Evolutionary conservation across 192 early-diverging fungal species (phyloP).

Genomic region (Diversispora eburnea): DNA sequence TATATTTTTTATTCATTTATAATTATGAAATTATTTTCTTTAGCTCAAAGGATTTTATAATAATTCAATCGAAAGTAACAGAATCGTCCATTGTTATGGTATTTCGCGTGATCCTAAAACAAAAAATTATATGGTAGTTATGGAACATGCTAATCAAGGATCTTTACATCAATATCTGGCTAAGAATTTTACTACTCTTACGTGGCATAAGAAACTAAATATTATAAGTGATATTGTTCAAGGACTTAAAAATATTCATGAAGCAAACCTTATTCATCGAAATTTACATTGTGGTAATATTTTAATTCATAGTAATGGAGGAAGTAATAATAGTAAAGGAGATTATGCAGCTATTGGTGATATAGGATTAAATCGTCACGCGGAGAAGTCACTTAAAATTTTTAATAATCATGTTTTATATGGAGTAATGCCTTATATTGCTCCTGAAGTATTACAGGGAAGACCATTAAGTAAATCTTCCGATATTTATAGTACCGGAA

Average conservation of each 20-base stretch:
- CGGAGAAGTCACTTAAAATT: neutral
- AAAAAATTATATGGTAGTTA: constrained; percentile 6
- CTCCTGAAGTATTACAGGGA: constrained; percentile 34
- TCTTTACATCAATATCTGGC: constrained; percentile 1
- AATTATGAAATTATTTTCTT: neutral
- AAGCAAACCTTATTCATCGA: neutral
- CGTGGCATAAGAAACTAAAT: constrained; percentile 6
- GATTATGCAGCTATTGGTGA: neutral
- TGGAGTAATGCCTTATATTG: constrained; percentile 35
- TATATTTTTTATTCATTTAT: no score
- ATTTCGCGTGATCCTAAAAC: constrained; percentile 12
- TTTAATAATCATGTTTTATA: constrained; percentile 14
- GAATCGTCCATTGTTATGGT: neutral
- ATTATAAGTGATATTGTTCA: neutral
- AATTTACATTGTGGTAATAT: constrained; percentile 17
- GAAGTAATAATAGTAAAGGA: neutral
- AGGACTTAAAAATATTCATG: constrained; percentile 1
- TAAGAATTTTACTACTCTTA: neutral
- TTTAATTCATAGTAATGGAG: neutral
- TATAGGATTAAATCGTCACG: neutral
- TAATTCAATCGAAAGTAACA: neutral
- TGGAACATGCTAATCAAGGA: neutral
- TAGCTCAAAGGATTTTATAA: neutral
- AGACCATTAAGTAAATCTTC: neutral
- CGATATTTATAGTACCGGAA: constrained; percentile 41